Base-by-base conservation (phyloP, 2,329 filamentous ascomycete species). In the Chrysosporium keratinophilum region DNA sequence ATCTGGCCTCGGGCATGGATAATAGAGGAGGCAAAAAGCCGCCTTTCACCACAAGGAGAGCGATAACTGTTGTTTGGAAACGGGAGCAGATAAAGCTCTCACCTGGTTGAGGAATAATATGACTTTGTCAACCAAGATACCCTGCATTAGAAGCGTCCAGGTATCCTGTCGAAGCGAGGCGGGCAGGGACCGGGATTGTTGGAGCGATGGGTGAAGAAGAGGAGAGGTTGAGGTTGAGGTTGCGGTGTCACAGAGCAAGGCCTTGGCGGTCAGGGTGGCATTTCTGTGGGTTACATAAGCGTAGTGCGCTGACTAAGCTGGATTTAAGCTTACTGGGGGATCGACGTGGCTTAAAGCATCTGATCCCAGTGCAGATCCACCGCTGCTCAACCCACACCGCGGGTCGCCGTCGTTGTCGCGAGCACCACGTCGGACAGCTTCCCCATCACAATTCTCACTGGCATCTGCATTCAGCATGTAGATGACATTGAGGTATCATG, bases 131-230 rank as follows among this genome's bases (percentile, higher is more conserved):
- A 17, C 23, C n/a, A 14, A 28, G 17, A 47, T 47, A 33, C 43
- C 51, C 37, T 54, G 51, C 15, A 46, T 52, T 46, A 40, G 37
- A 12, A 31, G 10, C 6, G 47, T 17, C 9, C 28, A 41, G 42
- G 51, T n/a, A 48, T 54, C 51, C 51, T 39, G 51, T 53, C 23
- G 42, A 54, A 54, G 51, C 44, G 51, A 54, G 51, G 45, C 23
- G n/a, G 23, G 15, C 51, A 54, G 40, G 51, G 51, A 54, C 51
- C 40, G 51, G 51, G 44, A 49, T 48, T 11, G 51, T 19, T 39
- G 34, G 31, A 47, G 15, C 14, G 35, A 14, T 19, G 31, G 28
- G 10, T 42, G 28, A 40, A 23, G 28, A n/a, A n/a, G 17, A 19
- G 10, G 33, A 19, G 7, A 19, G 5, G 50, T 31, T 47, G 42